Evolutionary conservation across 805 yeast genomes (phyloP).

Genomic region (Debaryomyces maramus): DNA sequence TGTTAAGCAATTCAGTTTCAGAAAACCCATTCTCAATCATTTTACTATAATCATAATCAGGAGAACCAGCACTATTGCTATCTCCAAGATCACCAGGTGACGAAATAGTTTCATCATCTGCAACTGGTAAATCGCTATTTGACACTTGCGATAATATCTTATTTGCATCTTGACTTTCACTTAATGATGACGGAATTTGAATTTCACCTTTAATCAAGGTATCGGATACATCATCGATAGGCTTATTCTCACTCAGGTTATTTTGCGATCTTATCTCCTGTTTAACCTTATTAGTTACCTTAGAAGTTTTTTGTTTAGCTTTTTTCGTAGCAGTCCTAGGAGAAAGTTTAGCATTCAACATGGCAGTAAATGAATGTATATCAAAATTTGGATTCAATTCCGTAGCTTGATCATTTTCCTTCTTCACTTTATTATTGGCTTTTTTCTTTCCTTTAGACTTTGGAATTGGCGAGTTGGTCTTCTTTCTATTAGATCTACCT

Average conservation of each 20-base stretch:
- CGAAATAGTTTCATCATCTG: conserved; percentile 8
- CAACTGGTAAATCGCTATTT: conserved; percentile 8
- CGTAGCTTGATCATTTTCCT: background rate
- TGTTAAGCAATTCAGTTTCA: too few species aligned
- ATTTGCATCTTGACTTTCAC: conserved; percentile 5
- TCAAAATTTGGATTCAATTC: conserved; percentile 14
- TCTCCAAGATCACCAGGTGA: background rate
- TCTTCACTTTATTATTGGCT: conserved; percentile 1
- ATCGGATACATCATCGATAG: background rate
- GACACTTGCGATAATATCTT: conserved; percentile 6
- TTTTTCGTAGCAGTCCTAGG: conserved; percentile 10
- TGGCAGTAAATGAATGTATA: conserved; percentile 28
- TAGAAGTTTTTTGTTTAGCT: conserved; percentile 2
- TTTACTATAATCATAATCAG: conserved; percentile 2
- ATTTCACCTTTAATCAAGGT: conserved; percentile 2
- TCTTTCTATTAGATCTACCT: conserved; percentile 1
- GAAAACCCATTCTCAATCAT: conserved; percentile 4
- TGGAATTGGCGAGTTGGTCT: background rate
- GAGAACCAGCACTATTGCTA: background rate
- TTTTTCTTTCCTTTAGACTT: conserved; percentile 1
- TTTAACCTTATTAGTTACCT: background rate
- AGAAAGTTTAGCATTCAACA: conserved; percentile 22
- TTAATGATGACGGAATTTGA: conserved; percentile 9
- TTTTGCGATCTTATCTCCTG: background rate
- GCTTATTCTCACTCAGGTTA: background rate